These are phyloP conservation scores for Trichoderma aggressivum DNA, from an alignment of 2,329 filamentous ascomycete genomes.

Conservation along the genomic window DNA sequence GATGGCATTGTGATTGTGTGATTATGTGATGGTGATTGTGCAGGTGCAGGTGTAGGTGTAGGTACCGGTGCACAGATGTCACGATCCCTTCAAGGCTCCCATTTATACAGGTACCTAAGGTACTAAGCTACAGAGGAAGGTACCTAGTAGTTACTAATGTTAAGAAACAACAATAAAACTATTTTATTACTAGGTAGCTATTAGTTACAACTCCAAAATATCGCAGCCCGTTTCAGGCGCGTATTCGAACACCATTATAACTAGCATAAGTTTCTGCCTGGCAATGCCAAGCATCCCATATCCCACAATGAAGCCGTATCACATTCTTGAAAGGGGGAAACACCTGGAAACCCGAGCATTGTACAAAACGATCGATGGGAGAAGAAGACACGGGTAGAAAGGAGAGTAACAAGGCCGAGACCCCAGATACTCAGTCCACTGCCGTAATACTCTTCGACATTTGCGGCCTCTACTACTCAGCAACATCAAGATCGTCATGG, in stretches of 20 bases:
- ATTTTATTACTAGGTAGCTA: constrained; percentile 7
- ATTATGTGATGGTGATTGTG: no score
- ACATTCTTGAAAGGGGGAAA: neutral
- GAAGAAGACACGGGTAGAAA: neutral
- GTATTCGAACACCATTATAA: constrained; percentile 13
- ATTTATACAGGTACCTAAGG: no score
- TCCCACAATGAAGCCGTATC: neutral
- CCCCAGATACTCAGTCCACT: neutral
- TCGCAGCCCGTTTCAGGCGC: neutral
- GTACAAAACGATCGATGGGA: constrained; percentile 2
- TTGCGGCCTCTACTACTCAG: constrained; percentile 55
- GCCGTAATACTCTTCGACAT: constrained; percentile 3
- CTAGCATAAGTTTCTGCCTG: neutral
- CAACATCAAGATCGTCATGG: constrained; percentile 94
- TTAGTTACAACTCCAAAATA: constrained; percentile 5
- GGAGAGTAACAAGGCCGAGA: neutral
- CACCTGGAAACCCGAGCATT: neutral
- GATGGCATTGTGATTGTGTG: neutral
- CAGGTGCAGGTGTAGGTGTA: no score
- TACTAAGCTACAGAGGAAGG: no score
- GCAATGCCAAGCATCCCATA: neutral
- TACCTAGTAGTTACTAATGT: no score
- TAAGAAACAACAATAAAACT: neutral
- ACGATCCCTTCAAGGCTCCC: no score
- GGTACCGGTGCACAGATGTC: no score